phyloP scores from a whole-genome alignment of 2,329 filamentous ascomycete species.

The Penicillium janthinellum region DNA sequence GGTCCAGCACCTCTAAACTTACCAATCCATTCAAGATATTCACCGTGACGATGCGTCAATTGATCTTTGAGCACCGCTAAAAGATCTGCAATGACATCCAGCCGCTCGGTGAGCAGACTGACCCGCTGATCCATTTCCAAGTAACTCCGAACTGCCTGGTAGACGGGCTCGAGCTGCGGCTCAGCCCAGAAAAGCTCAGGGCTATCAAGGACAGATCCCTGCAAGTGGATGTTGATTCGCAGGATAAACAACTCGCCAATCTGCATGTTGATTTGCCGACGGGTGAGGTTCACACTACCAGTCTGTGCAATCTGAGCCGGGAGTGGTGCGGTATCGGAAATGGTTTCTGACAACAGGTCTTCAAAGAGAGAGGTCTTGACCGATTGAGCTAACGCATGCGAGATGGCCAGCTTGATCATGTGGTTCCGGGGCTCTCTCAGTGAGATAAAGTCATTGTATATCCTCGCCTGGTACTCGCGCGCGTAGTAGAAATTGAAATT shows the following conservation, averaged over 20 bases:
- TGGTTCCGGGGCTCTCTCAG: constrained; percentile 92
- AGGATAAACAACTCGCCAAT: constrained; percentile 98
- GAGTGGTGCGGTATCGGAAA: constrained; percentile 89
- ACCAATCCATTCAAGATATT: constrained; percentile 90
- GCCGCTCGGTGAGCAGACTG: constrained; percentile 79
- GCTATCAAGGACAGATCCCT: constrained; percentile 93
- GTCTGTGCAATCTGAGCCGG: constrained; percentile 90
- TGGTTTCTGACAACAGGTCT: constrained; percentile 89
- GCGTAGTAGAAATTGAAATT: constrained; percentile 99
- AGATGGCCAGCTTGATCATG: constrained; percentile 97
- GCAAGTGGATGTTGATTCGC: constrained; percentile 95
- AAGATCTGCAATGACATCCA: constrained; percentile 92
- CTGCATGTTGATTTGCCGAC: constrained; percentile 97
- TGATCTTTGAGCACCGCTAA: constrained; percentile 94
- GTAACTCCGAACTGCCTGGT: constrained; percentile 92
- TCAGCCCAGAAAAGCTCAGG: constrained; percentile 99
- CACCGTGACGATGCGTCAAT: constrained; percentile 86
- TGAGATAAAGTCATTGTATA: constrained; percentile 99
- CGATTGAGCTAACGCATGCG: constrained; percentile 90
- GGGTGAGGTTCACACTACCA: constrained; percentile 84
- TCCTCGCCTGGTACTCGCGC: constrained; percentile 92
- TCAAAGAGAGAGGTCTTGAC: constrained; percentile 98
- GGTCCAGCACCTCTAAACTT: constrained; percentile 35
- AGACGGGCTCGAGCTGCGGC: constrained; percentile 93
- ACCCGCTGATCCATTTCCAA: constrained; percentile 98